Evolutionary conservation across 2,329 filamentous ascomycete species (phyloP), one percentile per base, ranked within the genome.

Genomic region (Epicoccum sorghinum): DNA sequence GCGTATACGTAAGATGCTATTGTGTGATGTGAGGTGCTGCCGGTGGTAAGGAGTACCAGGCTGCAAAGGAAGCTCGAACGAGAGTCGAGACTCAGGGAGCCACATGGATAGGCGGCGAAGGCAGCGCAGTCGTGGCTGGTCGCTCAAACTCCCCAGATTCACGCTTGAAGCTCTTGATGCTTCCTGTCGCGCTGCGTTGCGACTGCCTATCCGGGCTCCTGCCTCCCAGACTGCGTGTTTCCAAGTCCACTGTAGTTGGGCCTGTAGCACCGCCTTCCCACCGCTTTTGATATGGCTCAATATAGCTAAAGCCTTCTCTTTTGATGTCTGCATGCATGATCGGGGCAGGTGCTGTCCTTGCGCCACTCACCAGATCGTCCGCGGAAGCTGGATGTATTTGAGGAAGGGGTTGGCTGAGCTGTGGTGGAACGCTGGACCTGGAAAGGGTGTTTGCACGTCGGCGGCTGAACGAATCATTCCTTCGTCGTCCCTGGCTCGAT

Each of bases 351-450:
- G 71, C 71, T 23, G 71, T 74, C 43, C 65, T 65, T n/a, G 69
- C 67, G 22, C 71, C 72, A 45, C 71, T 73, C 24, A 70, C 58
- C n/a, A 70, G 48, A 37, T 73, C 71, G 14, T 68, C 65, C 37
- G 68, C 70, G 13, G 70, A 70, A 29, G 61, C 61, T 44, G 72
- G 66, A 12, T 70, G 65, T 30, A 74, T 64, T 44, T 69, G 69
- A 14, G 71, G 70, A 18, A 74, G 58, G 7, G 69, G 61, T 7
- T 69, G 67, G 18, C 65, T 65, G 36, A 73, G 62, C 43, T 74
- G 72, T 23, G 72, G 72, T 30, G 72, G 71, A 18, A 74, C 71
- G 53, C 71, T 74, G 25, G 70, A 66, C 29, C 71, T 67, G n/a
- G 67, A 66, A 12, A 47, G 39, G 23, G 53, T 51, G 33, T 71